A percentile compares a stretch with the other conserved stretches of the same genome.
Evolutionary conservation across 1,139 yeast species (phyloP).

Genomic region (Suhomyces ambrosiae): DNA sequence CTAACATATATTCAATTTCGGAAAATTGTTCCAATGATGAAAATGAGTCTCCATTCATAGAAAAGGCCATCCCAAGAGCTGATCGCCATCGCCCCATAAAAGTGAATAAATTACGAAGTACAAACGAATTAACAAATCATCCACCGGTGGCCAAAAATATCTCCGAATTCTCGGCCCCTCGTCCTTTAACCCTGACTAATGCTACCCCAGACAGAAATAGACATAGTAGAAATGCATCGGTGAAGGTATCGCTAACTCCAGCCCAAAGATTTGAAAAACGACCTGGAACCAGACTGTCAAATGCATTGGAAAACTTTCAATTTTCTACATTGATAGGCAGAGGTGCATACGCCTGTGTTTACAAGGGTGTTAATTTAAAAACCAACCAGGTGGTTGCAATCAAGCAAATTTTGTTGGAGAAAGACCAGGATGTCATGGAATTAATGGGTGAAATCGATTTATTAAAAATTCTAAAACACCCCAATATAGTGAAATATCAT

Average conservation of each 20-base stretch:
- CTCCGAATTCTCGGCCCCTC: conserved; percentile 1
- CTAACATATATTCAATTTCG: conserved; percentile 16
- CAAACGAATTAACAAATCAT: conserved; percentile 7
- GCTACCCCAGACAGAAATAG: conserved; percentile 16
- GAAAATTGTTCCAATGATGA: conserved; percentile 16
- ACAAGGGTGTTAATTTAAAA: conserved; percentile 61
- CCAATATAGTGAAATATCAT: conserved; percentile 85
- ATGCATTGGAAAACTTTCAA: conserved; percentile 56
- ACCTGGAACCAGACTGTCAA: conserved; percentile 39
- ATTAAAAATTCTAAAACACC: conserved; percentile 78
- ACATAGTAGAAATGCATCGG: conserved; percentile 34
- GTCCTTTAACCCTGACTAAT: neutral
- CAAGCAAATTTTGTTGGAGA: conserved; percentile 70
- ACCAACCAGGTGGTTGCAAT: conserved; percentile 80
- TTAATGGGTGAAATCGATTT: conserved; percentile 84
- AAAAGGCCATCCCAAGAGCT: conserved; percentile 9
- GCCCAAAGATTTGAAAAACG: conserved; percentile 52
- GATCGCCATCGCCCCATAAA: conserved; percentile 8
- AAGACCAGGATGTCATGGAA: conserved; percentile 48
- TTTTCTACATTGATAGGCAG: conserved; percentile 67
- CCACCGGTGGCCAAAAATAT: neutral
- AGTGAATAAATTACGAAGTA: conserved; percentile 18
- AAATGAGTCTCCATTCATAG: conserved; percentile 23
- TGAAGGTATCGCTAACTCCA: conserved; percentile 53
- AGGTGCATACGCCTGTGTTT: conserved; percentile 82